Conservation (phyloP, 805 yeast genomes). For the Zygosaccharomyces bailii region DNA sequence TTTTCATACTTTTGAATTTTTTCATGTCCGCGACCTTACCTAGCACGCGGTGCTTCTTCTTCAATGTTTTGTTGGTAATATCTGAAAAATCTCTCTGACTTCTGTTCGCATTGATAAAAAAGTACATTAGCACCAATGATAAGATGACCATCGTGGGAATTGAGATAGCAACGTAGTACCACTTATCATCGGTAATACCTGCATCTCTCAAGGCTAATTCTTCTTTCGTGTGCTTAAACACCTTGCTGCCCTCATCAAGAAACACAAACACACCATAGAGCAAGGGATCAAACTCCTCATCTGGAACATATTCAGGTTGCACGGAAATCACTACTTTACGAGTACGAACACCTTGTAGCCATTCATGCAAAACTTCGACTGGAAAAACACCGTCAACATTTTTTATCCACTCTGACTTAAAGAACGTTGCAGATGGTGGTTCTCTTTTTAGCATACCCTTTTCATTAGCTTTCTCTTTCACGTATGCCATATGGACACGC, state of each 20-base stretch:
- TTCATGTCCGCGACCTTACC: slow-evolving; percentile 39
- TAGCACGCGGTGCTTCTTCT: slow-evolving; percentile 38
- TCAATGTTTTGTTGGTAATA: slow-evolving; percentile 38
- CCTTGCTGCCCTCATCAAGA: slow-evolving; percentile 40
- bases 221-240: slow-evolving; percentile 44
- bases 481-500: slow-evolving; percentile 61
- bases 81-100: slow-evolving; percentile 52
- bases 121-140: slow-evolving; percentile 59
- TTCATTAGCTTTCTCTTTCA: slow-evolving; percentile 51
- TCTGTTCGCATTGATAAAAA: slow-evolving; percentile 55
- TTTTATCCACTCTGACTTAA: slow-evolving; percentile 67
- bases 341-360: slow-evolving; percentile 56
- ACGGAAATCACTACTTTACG: slow-evolving; percentile 61
- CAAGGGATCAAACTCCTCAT: slow-evolving; percentile 61
- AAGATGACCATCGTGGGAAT: slow-evolving; percentile 65
- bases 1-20: slow-evolving; percentile 33
- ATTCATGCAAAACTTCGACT: slow-evolving; percentile 55
- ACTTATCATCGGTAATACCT: slow-evolving; percentile 44
- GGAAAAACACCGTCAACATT: slow-evolving; percentile 62
- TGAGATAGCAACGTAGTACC: slow-evolving; percentile 61
- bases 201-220: slow-evolving; percentile 43
- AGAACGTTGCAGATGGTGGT: slow-evolving; percentile 47
- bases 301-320: slow-evolving; percentile 65
- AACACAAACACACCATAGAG: slow-evolving; percentile 51
- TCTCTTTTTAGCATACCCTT: slow-evolving; percentile 56